These are phyloP conservation scores for Marsdenia floribunda DNA, from an alignment of 257 asterid genomes.

Conservation along the genomic window DNA sequence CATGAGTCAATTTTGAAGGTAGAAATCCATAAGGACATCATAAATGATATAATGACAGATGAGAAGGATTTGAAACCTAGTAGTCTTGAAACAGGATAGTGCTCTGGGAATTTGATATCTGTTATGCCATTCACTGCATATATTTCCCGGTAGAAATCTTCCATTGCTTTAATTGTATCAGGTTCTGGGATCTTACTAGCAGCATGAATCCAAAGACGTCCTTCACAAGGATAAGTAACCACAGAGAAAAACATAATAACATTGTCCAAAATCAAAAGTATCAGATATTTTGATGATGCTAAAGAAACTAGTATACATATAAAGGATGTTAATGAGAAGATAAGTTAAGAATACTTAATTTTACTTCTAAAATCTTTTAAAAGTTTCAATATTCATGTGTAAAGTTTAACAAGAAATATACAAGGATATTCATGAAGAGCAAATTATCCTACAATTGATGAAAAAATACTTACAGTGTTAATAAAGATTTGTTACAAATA, in stretches of 20 bases:
- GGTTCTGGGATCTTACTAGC: slow-evolving; percentile 90
- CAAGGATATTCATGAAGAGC: background rate
- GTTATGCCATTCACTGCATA: slow-evolving; percentile 79
- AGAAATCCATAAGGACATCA: background rate
- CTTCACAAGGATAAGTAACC: slow-evolving; percentile 26
- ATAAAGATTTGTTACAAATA: too few relatives aligned
- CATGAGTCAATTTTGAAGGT: background rate
- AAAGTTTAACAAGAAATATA: background rate
- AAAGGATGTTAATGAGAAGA: too few relatives aligned
- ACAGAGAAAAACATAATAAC: background rate
- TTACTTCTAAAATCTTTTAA: background rate
- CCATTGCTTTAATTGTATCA: slow-evolving; percentile 92
- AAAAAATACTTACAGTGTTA: too few relatives aligned
- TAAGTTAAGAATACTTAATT: background rate
- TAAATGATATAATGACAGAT: background rate
- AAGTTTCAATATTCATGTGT: background rate
- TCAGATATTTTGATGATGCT: too few relatives aligned
- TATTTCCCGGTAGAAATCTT: slow-evolving; percentile 82
- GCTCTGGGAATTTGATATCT: slow-evolving; percentile 79
- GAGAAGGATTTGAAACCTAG: slow-evolving; percentile 46
- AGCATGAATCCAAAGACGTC: slow-evolving; percentile 98
- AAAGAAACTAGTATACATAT: too few relatives aligned
- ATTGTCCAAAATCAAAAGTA: background rate
- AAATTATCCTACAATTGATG: too few relatives aligned
- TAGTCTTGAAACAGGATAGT: slow-evolving; percentile 89